Evolutionary conservation across 495 filamentous ascomycete genomes (phyloP).

Genomic region (Daldinia caldariorum): DNA sequence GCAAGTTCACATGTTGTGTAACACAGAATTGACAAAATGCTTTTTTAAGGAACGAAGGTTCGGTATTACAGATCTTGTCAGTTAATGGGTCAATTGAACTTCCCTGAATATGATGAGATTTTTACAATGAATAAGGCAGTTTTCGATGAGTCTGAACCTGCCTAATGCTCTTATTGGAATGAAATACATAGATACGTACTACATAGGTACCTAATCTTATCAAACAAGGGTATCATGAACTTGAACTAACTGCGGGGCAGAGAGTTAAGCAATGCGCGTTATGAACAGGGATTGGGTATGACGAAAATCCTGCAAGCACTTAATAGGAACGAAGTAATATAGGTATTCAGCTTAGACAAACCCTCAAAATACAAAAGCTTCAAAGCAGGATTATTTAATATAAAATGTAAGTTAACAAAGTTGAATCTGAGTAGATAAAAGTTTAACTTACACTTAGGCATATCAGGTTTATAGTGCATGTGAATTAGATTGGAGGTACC

Average conservation of each 20-base stretch:
- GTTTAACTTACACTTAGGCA: neutral
- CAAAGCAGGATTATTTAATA: neutral
- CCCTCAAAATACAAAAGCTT: neutral
- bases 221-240: neutral
- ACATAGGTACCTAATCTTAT: neutral
- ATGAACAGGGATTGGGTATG: slow-evolving; percentile 7
- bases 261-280: neutral
- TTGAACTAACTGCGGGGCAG: slow-evolving; percentile 18
- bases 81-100: neutral
- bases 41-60: neutral
- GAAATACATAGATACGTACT: too few species aligned
- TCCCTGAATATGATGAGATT: too few species aligned
- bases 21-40: neutral
- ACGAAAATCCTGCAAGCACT: slow-evolving; percentile 28
- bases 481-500: neutral
- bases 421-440: neutral
- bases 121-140: too few species aligned
- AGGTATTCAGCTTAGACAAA: neutral
- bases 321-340: slow-evolving; percentile 4
- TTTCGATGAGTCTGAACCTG: too few species aligned
- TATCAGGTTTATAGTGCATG: neutral
- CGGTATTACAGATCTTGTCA: neutral
- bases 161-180: too few species aligned
- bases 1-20: neutral
- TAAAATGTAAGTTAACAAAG: too few species aligned